Evolutionary conservation across 208 protist species (phyloP).

Genomic region (Phytomonas sp.): DNA sequence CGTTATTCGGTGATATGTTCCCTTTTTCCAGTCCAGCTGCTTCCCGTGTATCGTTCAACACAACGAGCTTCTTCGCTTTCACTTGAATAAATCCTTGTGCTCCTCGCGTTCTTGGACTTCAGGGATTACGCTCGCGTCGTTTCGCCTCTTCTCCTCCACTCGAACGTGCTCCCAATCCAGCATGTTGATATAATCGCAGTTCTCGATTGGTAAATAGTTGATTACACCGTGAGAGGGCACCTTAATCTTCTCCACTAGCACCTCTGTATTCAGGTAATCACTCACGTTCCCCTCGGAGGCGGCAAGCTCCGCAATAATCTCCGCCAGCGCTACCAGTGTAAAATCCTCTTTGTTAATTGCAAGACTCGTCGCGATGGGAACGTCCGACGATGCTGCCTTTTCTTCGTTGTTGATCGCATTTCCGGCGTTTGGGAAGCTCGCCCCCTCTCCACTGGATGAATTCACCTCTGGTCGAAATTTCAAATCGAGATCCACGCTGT

Average conservation of each 20-base stretch:
- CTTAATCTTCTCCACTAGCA: constrained; percentile 67
- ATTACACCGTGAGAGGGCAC: constrained; percentile 66
- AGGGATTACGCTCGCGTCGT: constrained; percentile 21
- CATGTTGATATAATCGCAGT: constrained; percentile 80
- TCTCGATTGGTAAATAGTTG: constrained; percentile 72
- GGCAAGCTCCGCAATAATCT: constrained; percentile 71
- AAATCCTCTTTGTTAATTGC: constrained; percentile 70
- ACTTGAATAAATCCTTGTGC: constrained; percentile 67
- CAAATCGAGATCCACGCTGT: not conserved
- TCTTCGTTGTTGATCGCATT: not conserved
- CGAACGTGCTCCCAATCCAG: constrained; percentile 63
- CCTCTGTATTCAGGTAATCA: constrained; percentile 65
- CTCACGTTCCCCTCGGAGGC: constrained; percentile 31
- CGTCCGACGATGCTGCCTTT: constrained; percentile 2
- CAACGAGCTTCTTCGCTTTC: not conserved
- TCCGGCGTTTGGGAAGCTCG: not conserved
- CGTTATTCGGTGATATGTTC: too few species aligned
- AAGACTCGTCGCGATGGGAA: constrained; percentile 2
- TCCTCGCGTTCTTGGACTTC: constrained; percentile 59
- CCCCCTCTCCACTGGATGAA: not conserved
- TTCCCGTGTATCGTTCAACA: not conserved
- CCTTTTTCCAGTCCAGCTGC: not conserved
- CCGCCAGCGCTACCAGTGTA: constrained; percentile 70
- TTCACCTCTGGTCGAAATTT: not conserved
- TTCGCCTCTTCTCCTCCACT: constrained; percentile 32